Base-by-base conservation (phyloP, 441 rosid species). In the Iberis amara region DNA sequence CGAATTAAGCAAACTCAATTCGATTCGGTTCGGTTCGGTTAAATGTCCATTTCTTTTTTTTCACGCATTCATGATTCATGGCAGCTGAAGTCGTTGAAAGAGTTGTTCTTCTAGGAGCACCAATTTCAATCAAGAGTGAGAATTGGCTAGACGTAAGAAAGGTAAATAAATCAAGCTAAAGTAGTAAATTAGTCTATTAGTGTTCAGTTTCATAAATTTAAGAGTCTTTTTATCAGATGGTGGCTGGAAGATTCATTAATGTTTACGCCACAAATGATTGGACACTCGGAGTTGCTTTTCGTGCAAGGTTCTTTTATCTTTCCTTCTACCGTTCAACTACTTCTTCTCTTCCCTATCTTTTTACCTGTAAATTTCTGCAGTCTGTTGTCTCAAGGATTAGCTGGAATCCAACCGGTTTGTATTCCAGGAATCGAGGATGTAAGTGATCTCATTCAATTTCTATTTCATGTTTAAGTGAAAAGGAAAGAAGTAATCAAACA, bases 21-120 rank as follows among this genome's bases (percentile, higher is more conserved):
- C 21, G 21, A n/a, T n/a, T n/a, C n/a, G n/a, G n/a, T n/a, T n/a
- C n/a, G n/a, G n/a, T n/a, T n/a, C n/a, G n/a, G n/a, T n/a, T n/a
- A n/a, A n/a, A n/a, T n/a, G 32, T 4, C 32, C 32, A 39, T 18
- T 18, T 18, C 1, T 18, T 18, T 18, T 18, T 18, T 18, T 18
- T 9, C 10, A 26, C 15, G 32, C 32, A 7, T 28, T 18, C 21
- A 18, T 18, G 21, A 53, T 48, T 48, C 11, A 57, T 41, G 47
- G 49, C 78, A 84, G 97, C 85, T 72, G 83, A 81, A 65, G 47
- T 86, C 48, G 84, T 89, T 14, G 97, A 89, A 69, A 76, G 88
- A 62, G 95, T 80, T 75, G 82, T 86, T 69, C 90, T 89, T 72
- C 90, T 86, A 64, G 97, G 97, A 68, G 90, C 94, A 60, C 95